Evolutionary conservation across 352 stramenopile species (phyloP).

Genomic region (Phytopythium sindhum): DNA sequence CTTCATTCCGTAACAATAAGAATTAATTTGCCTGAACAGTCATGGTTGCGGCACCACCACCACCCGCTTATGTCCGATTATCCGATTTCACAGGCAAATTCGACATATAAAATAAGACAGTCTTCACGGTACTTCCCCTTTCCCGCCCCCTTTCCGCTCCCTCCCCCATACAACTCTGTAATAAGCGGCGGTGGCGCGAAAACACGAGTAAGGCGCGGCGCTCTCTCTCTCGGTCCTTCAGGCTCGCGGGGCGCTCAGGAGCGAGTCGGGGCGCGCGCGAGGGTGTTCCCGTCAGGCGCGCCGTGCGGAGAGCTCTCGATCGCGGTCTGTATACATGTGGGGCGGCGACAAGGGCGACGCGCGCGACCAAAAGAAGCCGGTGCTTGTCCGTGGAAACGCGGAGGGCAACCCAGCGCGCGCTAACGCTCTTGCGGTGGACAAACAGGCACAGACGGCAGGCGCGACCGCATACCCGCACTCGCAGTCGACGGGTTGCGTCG

Average conservation of each 20-base stretch:
- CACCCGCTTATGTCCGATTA: too few species aligned
- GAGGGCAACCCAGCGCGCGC: too few species aligned
- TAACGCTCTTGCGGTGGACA: too few species aligned
- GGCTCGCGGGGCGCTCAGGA: neutral
- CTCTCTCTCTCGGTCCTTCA: neutral
- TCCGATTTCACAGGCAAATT: too few species aligned
- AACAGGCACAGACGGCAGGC: conserved; percentile 8
- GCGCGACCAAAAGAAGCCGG: neutral
- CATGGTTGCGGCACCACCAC: too few species aligned
- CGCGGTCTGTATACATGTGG: conserved; percentile 5
- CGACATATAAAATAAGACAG: too few species aligned
- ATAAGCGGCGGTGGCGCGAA: neutral
- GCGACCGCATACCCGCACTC: conserved; percentile 15
- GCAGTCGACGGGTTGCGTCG: conserved; percentile 53
- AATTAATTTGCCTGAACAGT: too few species aligned
- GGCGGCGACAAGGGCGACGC: neutral
- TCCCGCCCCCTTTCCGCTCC: too few species aligned
- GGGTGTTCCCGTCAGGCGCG: neutral
- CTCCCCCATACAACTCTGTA: too few species aligned
- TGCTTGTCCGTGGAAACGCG: neutral
- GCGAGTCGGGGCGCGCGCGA: neutral
- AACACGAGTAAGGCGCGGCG: neutral
- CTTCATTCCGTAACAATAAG: too few species aligned
- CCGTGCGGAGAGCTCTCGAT: neutral
- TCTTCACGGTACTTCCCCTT: too few species aligned